Conservation (phyloP, 805 yeast species). For the Jamesozyma lodderae region DNA sequence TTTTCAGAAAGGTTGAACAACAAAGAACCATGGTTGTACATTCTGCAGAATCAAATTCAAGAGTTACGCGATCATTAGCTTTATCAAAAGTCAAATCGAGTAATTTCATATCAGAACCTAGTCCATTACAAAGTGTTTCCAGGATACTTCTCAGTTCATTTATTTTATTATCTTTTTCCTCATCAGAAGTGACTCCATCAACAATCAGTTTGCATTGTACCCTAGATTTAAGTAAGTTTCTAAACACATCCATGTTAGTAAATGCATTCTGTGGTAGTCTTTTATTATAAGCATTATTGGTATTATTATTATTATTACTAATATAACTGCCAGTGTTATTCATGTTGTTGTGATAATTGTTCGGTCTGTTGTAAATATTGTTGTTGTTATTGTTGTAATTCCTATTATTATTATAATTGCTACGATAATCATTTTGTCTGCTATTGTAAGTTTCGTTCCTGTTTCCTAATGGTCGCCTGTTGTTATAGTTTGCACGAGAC, state of each 20-base stretch:
- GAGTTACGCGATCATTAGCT: conserved; percentile 2
- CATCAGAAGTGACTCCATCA: neutral
- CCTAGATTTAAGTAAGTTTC: conserved; percentile 8
- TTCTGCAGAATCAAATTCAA: conserved; percentile 14
- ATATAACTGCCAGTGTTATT: neutral
- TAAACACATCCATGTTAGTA: conserved; percentile 4
- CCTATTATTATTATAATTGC: neutral
- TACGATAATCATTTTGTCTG: too few relatives aligned
- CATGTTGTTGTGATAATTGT: neutral
- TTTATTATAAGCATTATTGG: neutral
- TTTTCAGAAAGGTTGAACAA: conserved; percentile 17
- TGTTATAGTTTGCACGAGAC: neutral
- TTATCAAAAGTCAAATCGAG: neutral
- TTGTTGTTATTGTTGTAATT: neutral
- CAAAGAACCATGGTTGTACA: conserved; percentile 18
- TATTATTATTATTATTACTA: neutral
- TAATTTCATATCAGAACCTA: neutral
- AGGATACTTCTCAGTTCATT: conserved; percentile 6
- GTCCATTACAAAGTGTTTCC: conserved; percentile 3
- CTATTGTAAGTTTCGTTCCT: too few relatives aligned
- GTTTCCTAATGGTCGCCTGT: too few relatives aligned
- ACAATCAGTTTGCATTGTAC: conserved; percentile 6
- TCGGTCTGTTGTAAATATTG: neutral
- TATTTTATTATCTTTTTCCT: neutral
- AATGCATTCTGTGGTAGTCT: conserved; percentile 3